Conservation (phyloP, 2,329 filamentous ascomycete genomes). For the Diplodia intermedia region DNA sequence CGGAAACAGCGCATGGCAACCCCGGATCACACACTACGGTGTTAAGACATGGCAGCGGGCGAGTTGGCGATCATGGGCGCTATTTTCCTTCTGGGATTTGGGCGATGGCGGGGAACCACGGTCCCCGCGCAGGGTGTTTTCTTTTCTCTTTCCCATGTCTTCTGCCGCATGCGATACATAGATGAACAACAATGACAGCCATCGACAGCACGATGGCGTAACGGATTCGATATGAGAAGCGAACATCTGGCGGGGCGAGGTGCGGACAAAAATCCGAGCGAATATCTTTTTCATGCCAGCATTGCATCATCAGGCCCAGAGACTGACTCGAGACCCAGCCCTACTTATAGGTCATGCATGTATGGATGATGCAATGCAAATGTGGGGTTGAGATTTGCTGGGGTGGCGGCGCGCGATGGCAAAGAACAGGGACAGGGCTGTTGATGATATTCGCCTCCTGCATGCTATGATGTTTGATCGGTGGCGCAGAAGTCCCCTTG, state of each 20-base stretch:
- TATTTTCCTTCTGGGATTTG: slow-evolving; percentile 22
- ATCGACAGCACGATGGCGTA: not conserved
- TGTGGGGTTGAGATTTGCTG: not conserved
- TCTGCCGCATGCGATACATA: slow-evolving; percentile 23
- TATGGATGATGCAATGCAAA: slow-evolving; percentile 18
- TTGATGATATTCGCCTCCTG: too few species aligned
- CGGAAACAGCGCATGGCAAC: slow-evolving; percentile 10
- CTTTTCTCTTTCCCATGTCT: slow-evolving; percentile 26
- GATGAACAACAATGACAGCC: slow-evolving; percentile 23
- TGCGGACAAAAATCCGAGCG: slow-evolving; percentile 10
- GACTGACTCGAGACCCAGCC: slow-evolving; percentile 16
- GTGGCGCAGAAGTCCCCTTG: too few species aligned
- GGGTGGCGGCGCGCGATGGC: too few species aligned
- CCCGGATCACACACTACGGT: slow-evolving; percentile 6
- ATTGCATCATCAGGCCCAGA: slow-evolving; percentile 18
- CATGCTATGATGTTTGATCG: too few species aligned
- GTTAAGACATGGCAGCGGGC: slow-evolving; percentile 23
- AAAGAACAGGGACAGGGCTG: too few species aligned
- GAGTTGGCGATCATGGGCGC: slow-evolving; percentile 26
- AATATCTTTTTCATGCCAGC: not conserved
- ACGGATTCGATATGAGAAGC: not conserved
- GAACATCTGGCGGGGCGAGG: not conserved
- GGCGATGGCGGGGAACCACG: slow-evolving; percentile 3
- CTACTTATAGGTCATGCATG: not conserved
- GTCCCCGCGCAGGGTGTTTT: slow-evolving; percentile 14